Percentiles rank a stretch among this genome's conserved stretches.
Evolutionary conservation across 2,329 filamentous ascomycete species (phyloP).

Genomic region (Colletotrichum euphorbiae): DNA sequence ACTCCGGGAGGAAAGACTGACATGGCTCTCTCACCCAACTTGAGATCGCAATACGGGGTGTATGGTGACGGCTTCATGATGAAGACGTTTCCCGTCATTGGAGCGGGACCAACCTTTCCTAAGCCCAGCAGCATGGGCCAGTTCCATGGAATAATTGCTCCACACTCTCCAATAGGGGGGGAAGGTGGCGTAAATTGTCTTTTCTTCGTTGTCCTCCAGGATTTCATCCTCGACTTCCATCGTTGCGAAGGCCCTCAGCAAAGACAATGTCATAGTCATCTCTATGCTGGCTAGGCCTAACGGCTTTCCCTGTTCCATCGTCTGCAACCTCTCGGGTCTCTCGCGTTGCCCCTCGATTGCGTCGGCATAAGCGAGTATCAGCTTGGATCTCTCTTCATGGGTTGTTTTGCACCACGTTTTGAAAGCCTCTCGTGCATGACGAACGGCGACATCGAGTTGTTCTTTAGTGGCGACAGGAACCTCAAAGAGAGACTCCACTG

Average conservation of each 20-base stretch:
- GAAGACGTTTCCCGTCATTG: constrained; percentile 67
- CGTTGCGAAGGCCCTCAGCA: constrained; percentile 42
- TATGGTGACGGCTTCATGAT: constrained; percentile 70
- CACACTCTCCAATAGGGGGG: constrained; percentile 54
- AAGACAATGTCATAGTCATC: constrained; percentile 39
- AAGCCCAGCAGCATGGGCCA: constrained; percentile 55
- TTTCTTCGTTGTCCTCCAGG: constrained; percentile 53
- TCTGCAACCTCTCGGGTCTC: constrained; percentile 43
- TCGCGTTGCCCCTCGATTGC: constrained; percentile 43
- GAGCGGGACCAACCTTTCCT: constrained; percentile 66
- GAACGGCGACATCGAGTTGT: constrained; percentile 48
- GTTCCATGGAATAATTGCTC: constrained; percentile 66
- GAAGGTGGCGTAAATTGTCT: constrained; percentile 38
- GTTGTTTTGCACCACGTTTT: constrained; percentile 47
- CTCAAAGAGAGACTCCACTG: constrained; percentile 47
- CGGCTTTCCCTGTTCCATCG: constrained; percentile 48
- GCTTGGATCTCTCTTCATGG: constrained; percentile 43
- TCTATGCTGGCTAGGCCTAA: constrained; percentile 35
- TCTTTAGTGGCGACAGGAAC: constrained; percentile 45
- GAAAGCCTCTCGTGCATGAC: constrained; percentile 45
- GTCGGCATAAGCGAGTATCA: constrained; percentile 44
- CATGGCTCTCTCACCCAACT: constrained; percentile 68
- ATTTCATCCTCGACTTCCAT: constrained; percentile 51
- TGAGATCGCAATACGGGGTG: constrained; percentile 68
- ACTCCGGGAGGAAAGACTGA: constrained; percentile 72